Conservation (phyloP, 306 rosid genomes). For the Biancaea sappan region DNA sequence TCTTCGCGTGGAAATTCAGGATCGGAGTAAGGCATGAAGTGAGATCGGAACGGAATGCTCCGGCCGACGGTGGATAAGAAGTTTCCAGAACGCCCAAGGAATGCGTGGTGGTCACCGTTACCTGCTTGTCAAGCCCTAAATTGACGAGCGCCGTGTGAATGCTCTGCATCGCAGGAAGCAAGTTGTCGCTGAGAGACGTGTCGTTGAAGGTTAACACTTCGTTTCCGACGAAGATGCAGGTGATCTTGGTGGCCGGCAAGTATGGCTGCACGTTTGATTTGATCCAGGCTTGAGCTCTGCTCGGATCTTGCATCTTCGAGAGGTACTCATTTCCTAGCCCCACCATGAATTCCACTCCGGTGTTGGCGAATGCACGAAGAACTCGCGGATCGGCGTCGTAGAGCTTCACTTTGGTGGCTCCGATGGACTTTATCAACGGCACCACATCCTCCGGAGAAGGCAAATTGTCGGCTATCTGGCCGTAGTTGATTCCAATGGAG, state of each 20-base stretch:
- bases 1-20: constrained; percentile 69
- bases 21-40: constrained; percentile 58
- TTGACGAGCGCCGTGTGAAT: constrained; percentile 70
- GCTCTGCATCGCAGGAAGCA: constrained; percentile 89
- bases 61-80: constrained; percentile 89
- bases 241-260: constrained; percentile 77
- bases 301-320: constrained; percentile 63
- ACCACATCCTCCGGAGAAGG: constrained; percentile 69
- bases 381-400: constrained; percentile 89
- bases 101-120: constrained; percentile 75
- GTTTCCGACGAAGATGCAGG: constrained; percentile 88
- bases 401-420: constrained; percentile 85
- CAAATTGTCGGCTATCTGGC: constrained; percentile 89
- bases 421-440: constrained; percentile 69
- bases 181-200: constrained; percentile 50
- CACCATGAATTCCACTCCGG: constrained; percentile 75
- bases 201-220: constrained; percentile 92
- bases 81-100: constrained; percentile 72
- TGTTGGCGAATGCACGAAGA: constrained; percentile 73
- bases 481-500: constrained; percentile 88
- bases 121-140: constrained; percentile 66
- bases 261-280: constrained; percentile 70
- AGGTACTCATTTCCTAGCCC: constrained; percentile 82
- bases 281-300: constrained; percentile 71
- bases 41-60: constrained; percentile 75